Base-by-base conservation (phyloP, 345 rosid genomes). In the Luvunga scandens region DNA sequence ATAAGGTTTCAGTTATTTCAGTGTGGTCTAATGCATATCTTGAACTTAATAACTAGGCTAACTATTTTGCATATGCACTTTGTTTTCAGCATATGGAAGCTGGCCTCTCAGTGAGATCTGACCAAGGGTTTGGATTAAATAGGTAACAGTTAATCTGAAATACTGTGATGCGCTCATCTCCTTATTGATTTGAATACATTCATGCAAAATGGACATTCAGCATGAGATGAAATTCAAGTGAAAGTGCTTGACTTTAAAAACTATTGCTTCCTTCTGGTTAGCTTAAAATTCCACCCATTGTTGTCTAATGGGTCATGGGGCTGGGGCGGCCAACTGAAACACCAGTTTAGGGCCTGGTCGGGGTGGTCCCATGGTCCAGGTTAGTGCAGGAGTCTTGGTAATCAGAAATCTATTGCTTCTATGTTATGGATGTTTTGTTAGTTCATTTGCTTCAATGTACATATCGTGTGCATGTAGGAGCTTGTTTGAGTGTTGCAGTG, bases 51-150 rank as follows among this genome's bases (percentile, higher is more conserved):
- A 77, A 71, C 61, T 39, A 72, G 73, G 62, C 80, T 71, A 53
- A 82, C 63, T 67, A 48, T 66, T 64, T 81, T 74, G 80, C 75
- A 60, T 61, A 68, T 78, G 75, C 79, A 62, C 71, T 18, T 77
- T 72, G 42, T 50, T 83, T 33, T 73, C 88, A 96, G 99, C 94
- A 89, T 79, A 80, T 88, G 24, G 99, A 96, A 84, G 92, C 94
- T 19, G 99, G 99, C 18, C 90, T 96, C 28, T 83, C 91, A 8
- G 86, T 96, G 56, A 91, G 95, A 87, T 86, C 77, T 39, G 88
- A 90, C 65, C 93, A 90, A 83, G 97, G 95, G 42, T 89, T 89
- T 81, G 91, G 91, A 85, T 88, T 97, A 71, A 91, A 96, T 79
- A 91, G 97, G 99, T 95, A 87, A 69, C 34, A 38, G 21, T 69